These are phyloP conservation scores for Carex scoparia DNA, from an alignment of 176 grass and related monocot species.

Conservation along the genomic window DNA sequence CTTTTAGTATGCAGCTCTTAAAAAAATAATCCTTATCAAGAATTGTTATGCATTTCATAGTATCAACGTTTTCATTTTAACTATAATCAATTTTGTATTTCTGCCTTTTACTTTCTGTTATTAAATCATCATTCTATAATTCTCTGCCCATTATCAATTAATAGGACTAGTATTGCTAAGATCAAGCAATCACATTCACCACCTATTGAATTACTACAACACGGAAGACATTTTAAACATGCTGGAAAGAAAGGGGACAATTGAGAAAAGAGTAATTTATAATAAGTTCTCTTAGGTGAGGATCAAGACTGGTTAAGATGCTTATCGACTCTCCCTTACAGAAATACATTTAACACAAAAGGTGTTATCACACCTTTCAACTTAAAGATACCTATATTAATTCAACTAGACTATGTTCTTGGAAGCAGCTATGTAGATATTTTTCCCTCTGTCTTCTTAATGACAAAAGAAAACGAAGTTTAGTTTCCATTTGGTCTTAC, in stretches of 20 bases:
- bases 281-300: not conserved
- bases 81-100: not conserved
- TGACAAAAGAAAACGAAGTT: not conserved
- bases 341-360: constrained; percentile 75
- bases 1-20: not conserved
- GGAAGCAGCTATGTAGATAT: not conserved
- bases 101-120: not conserved
- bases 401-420: not conserved
- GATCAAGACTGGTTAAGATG: constrained; percentile 67
- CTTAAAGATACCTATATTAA: constrained; percentile 54
- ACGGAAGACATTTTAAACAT: not conserved
- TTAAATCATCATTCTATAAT: not conserved
- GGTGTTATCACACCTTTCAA: constrained; percentile 54
- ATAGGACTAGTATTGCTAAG: not conserved
- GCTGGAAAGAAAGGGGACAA: constrained; percentile 9
- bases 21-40: not conserved
- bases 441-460: not conserved
- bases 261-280: not conserved
- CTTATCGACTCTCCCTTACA: constrained; percentile 52
- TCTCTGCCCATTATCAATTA: not conserved
- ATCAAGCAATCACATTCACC: too few relatives aligned
- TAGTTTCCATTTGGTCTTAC: not conserved
- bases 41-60: not conserved
- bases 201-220: not conserved
- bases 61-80: not conserved